Base-by-base conservation (phyloP, 345 rosid genomes). In the Murraya paniculata region DNA sequence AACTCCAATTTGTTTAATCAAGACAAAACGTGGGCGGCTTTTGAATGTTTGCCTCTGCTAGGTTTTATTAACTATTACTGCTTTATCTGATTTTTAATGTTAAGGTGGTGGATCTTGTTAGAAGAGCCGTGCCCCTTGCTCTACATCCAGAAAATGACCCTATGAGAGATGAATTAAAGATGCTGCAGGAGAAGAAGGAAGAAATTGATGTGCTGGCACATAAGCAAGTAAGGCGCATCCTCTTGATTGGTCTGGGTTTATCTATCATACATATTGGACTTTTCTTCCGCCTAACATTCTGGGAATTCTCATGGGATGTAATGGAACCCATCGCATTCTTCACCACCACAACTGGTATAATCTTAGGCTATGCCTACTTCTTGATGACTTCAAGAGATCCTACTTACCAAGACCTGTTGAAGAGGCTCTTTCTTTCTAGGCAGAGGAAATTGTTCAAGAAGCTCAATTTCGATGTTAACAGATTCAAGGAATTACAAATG, bases 291-390 rank as follows among this genome's bases (percentile, higher is more conserved):
- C 82, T 96, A 56, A 96, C 99, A 8, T 96, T 96, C 80, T 96
- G 99, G 99, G 99, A 96, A 76, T 92, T 95, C 72, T 95, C 98
- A 10, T 95, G 98, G 98, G 98, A 95, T 84, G 94, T 95, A 27
- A 95, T 95, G 98, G 98, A 95, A 83, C 98, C 98, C 9, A 88
- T 95, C 30, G 91, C 95, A 0, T 95, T 95, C 82, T 96, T 93
- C 71, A 78, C 85, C 27, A 96, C 99, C 4, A 67, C 97, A 25
- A 84, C 92, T 1, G 90, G 97, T 59, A 72, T 96, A 30, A 88
- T 96, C 1, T 70, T 92, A 8, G 99, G 98, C 78, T 96, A 94
- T 75, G 98, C 95, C 59, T 96, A 93, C 84, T 96, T 96, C 84
- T 78, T 96, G 78, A 78, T 89, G 79, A 95, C 98, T 64, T 82